phyloP scores from a whole-genome alignment of 1,284 basidiomycete species.

The Sutorius eximius region DNA sequence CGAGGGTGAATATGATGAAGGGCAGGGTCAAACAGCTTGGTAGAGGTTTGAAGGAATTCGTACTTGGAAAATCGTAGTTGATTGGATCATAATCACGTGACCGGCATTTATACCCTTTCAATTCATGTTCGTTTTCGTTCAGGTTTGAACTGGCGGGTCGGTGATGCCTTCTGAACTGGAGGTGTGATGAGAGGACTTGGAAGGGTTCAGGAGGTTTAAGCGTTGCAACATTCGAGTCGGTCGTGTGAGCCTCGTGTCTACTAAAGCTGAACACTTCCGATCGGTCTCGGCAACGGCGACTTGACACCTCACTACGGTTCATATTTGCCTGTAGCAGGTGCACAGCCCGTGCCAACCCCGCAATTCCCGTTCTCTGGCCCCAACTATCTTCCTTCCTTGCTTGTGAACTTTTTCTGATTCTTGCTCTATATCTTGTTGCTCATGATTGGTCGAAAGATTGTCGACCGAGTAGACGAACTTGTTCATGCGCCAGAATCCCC shows the following conservation, averaged over 20 bases:
- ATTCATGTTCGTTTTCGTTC: background rate
- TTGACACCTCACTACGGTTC: background rate
- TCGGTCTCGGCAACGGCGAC: background rate
- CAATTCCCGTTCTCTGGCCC: constrained; percentile 7
- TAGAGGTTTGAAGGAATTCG: constrained; percentile 43
- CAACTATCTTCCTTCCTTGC: constrained; percentile 24
- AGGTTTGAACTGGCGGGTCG: background rate
- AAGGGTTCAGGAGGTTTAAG: background rate
- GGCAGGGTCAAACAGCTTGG: constrained; percentile 43
- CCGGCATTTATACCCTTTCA: background rate
- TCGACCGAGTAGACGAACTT: constrained; percentile 28
- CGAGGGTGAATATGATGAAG: constrained; percentile 33
- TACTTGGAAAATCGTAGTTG: constrained; percentile 28
- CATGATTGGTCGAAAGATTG: constrained; percentile 31
- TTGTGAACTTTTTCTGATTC: constrained; percentile 10
- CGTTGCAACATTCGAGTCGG: constrained; percentile 9
- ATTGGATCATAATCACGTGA: constrained; percentile 11
- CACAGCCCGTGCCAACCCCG: background rate
- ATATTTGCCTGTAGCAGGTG: background rate
- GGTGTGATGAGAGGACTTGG: background rate
- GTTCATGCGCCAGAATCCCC: constrained; percentile 9
- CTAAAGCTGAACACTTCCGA: background rate
- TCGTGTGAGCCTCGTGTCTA: constrained; percentile 9
- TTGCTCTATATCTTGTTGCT: constrained; percentile 16
- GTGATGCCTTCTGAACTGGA: background rate